phyloP scores from a whole-genome alignment of 2,329 filamentous ascomycete species.

The Fusarium virguliforme region DNA sequence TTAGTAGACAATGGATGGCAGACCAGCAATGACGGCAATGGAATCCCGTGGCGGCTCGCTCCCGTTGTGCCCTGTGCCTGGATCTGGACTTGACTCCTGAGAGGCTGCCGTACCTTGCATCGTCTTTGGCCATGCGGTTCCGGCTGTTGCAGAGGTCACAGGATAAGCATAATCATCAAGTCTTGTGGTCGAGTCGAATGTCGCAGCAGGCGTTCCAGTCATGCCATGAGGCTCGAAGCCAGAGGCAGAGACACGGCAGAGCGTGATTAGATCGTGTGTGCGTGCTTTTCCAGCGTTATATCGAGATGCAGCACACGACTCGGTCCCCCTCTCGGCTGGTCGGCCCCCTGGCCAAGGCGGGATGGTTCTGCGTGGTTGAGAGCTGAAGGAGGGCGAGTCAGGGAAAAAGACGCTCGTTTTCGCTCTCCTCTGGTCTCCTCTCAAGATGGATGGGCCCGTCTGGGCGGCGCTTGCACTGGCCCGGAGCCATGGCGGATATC shows the following conservation, averaged over 20 bases:
- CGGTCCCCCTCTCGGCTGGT: constrained; percentile 30
- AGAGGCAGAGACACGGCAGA: constrained; percentile 10
- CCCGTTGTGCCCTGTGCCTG: constrained; percentile 42
- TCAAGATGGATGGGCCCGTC: constrained; percentile 18
- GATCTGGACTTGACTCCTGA: constrained; percentile 12
- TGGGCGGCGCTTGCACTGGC: constrained; percentile 14
- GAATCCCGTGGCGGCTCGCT: constrained; percentile 41
- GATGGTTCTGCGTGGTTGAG: constrained; percentile 12
- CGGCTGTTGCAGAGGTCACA: constrained; percentile 6
- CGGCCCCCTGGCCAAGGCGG: constrained; percentile 38
- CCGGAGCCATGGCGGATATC: constrained; percentile 16
- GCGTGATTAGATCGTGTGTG: neutral
- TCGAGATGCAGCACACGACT: constrained; percentile 25
- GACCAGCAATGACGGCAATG: constrained; percentile 12
- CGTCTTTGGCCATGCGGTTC: constrained; percentile 11
- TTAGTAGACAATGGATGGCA: constrained; percentile 21
- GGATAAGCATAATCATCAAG: constrained; percentile 3
- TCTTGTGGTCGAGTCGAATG: constrained; percentile 17
- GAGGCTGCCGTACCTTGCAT: constrained; percentile 15
- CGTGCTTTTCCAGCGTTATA: constrained; percentile 13
- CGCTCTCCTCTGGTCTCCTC: neutral
- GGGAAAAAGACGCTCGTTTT: neutral
- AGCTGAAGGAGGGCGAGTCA: constrained; percentile 19
- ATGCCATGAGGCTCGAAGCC: constrained; percentile 21
- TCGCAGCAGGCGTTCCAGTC: constrained; percentile 14